Evolutionary conservation across 2,329 filamentous ascomycete species (phyloP).

Genomic region (Sarocladium oryzae): DNA sequence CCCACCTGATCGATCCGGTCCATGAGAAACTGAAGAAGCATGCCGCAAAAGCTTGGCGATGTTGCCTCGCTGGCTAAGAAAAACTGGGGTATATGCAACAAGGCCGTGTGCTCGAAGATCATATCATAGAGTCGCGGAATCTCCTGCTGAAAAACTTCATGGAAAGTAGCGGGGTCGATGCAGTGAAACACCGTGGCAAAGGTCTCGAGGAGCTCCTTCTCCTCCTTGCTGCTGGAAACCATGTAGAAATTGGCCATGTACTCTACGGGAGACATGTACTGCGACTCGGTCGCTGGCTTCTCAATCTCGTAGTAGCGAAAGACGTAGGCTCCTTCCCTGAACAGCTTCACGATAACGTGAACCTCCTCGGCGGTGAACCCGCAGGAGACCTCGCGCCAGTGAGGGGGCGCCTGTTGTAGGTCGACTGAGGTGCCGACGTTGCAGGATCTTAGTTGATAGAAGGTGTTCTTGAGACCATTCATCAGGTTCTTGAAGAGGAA

Average conservation of each 20-base stretch:
- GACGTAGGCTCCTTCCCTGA: constrained; percentile 91
- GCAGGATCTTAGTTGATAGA: constrained; percentile 88
- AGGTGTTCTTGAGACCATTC: constrained; percentile 91
- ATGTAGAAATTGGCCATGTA: constrained; percentile 94
- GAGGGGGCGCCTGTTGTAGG: constrained; percentile 67
- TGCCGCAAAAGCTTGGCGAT: constrained; percentile 93
- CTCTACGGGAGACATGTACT: constrained; percentile 77
- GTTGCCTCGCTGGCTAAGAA: constrained; percentile 98
- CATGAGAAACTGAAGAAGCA: constrained; percentile 97
- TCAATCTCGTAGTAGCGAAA: constrained; percentile 97
- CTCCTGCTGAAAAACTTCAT: constrained; percentile 96
- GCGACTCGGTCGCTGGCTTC: constrained; percentile 64
- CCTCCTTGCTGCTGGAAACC: constrained; percentile 87
- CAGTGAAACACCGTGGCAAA: constrained; percentile 98
- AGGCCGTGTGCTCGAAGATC: constrained; percentile 91
- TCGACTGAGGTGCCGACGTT: constrained; percentile 73
- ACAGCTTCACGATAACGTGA: constrained; percentile 91
- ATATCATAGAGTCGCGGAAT: constrained; percentile 95
- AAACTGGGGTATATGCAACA: constrained; percentile 95
- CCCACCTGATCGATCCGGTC: constrained; percentile 92
- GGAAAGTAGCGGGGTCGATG: constrained; percentile 95
- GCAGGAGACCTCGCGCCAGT: constrained; percentile 94
- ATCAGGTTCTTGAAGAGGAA: constrained; percentile 96
- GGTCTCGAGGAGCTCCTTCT: constrained; percentile 93
- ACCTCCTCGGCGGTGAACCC: constrained; percentile 98